Evolutionary conservation across 306 rosid genomes (phyloP).

Genomic region (Malus asiatica): DNA sequence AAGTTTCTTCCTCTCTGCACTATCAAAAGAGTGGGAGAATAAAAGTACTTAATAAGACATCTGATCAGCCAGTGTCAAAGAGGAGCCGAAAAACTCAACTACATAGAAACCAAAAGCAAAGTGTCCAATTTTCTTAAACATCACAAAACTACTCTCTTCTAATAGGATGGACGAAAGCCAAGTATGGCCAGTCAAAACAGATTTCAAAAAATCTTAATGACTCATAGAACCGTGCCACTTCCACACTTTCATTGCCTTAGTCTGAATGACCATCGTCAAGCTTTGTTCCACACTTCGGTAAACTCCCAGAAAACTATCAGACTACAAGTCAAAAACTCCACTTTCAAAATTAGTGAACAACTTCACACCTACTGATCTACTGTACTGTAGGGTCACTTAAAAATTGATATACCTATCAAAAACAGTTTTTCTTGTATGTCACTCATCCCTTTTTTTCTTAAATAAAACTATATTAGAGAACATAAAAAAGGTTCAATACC

Average conservation of each 20-base stretch:
- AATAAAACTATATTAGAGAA: too few relatives aligned
- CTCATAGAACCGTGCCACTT: not conserved
- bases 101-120: not conserved
- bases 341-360: not conserved
- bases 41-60: not conserved
- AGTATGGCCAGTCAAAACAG: not conserved
- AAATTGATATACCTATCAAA: not conserved
- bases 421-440: too few relatives aligned
- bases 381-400: not conserved
- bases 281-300: not conserved
- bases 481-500: not conserved
- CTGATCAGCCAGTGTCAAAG: not conserved
- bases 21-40: not conserved
- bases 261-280: not conserved
- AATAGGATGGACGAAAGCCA: not conserved
- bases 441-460: not conserved
- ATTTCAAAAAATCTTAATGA: not conserved
- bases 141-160: not conserved
- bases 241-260: not conserved
- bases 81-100: not conserved
- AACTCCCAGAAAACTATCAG: not conserved
- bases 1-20: not conserved
- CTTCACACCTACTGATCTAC: not conserved
- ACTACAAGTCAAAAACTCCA: conserved; percentile 4
- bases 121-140: not conserved